phyloP scores from a whole-genome alignment of 768 basidiomycete species.

The Mycena amicta region DNA sequence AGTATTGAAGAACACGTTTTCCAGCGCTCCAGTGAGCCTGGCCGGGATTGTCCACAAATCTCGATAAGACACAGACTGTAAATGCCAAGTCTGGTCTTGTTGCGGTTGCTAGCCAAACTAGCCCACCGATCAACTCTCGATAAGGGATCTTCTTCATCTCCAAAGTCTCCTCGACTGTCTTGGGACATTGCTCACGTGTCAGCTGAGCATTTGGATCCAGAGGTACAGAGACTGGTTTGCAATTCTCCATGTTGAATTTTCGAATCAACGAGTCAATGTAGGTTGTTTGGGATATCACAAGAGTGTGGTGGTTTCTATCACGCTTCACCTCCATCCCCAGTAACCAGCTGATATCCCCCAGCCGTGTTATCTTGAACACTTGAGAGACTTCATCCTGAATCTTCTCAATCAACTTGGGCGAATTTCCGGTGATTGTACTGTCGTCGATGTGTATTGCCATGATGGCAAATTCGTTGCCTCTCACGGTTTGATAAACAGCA shows the following conservation, averaged over 20 bases:
- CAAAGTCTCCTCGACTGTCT: background rate
- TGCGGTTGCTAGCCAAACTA: background rate
- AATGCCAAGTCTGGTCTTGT: background rate
- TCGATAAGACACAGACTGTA: background rate
- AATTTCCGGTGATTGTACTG: slow-evolving; percentile 27
- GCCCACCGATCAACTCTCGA: background rate
- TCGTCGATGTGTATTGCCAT: slow-evolving; percentile 36
- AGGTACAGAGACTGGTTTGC: background rate
- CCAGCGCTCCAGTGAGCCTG: background rate
- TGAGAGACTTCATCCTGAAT: slow-evolving; percentile 25
- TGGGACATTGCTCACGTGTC: background rate
- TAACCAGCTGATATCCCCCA: slow-evolving; percentile 30
- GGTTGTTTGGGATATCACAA: slow-evolving; percentile 30
- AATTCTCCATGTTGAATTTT: slow-evolving; percentile 11
- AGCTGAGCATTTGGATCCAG: background rate
- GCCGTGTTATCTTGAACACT: slow-evolving; percentile 31
- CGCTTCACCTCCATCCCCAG: slow-evolving; percentile 33
- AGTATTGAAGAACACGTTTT: background rate
- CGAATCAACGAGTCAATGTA: slow-evolving; percentile 30
- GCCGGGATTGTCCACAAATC: background rate
- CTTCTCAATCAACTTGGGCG: slow-evolving; percentile 9
- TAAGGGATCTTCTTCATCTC: background rate
- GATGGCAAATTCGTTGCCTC: slow-evolving; percentile 5
- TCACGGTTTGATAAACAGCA: slow-evolving; percentile 10
- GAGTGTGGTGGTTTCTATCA: slow-evolving; percentile 9